These are phyloP conservation scores for Boletus eberwhitei DNA, from an alignment of 768 basidiomycete species.

Conservation along the genomic window DNA sequence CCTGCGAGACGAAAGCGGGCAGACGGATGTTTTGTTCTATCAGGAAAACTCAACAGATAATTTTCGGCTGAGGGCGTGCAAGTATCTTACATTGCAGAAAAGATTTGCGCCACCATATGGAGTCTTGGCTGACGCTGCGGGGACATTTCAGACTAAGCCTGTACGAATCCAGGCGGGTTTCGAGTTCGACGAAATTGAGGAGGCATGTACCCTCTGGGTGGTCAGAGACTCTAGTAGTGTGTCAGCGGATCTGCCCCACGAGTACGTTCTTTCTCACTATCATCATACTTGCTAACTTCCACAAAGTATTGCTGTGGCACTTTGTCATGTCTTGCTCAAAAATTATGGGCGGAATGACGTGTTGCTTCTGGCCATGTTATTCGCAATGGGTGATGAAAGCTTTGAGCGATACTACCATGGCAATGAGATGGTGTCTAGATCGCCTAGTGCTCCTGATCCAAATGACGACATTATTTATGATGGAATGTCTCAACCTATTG, in stretches of 20 bases:
- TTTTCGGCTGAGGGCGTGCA: slow-evolving; percentile 2
- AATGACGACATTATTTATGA: not conserved
- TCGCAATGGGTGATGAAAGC: not conserved
- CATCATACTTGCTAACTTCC: not conserved
- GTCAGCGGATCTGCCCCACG: not conserved
- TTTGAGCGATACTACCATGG: slow-evolving; percentile 5
- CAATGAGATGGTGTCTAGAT: not conserved
- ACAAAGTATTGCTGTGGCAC: slow-evolving; percentile 8
- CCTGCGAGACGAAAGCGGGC: slow-evolving; percentile 8
- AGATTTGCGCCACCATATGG: slow-evolving; percentile 8
- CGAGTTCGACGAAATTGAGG: not conserved
- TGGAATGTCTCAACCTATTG: not conserved
- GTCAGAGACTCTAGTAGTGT: not conserved
- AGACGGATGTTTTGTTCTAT: not conserved
- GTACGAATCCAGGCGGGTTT: slow-evolving; percentile 3
- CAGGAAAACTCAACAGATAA: not conserved
- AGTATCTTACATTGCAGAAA: slow-evolving; percentile 4
- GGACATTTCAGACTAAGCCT: not conserved
- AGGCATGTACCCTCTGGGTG: slow-evolving; percentile 9
- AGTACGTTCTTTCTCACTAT: slow-evolving; percentile 1
- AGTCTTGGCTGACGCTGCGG: not conserved
- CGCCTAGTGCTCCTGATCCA: not conserved
- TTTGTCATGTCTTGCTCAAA: slow-evolving; percentile 12
- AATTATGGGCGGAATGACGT: slow-evolving; percentile 10
- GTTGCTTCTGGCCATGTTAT: slow-evolving; percentile 11